Evolutionary conservation across 2,329 filamentous ascomycete genomes (phyloP).

Genomic region (Xenoacremonium recifei): DNA sequence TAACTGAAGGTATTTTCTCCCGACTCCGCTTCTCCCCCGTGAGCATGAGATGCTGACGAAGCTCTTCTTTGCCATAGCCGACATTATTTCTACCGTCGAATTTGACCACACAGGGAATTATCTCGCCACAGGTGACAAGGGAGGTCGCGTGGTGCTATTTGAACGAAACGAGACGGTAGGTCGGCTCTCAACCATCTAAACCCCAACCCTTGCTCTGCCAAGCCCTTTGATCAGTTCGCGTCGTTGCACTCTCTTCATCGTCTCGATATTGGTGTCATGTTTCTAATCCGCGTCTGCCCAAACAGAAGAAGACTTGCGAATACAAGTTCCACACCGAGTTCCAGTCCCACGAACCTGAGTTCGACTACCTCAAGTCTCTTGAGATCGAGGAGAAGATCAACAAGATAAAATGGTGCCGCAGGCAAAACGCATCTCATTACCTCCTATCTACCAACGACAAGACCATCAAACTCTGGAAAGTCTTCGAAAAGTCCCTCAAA

Average conservation of each 20-base stretch:
- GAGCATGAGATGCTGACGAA: slow-evolving; percentile 18
- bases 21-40: slow-evolving; percentile 10
- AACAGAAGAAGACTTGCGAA: slow-evolving; percentile 98
- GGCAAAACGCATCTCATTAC: slow-evolving; percentile 98
- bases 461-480: slow-evolving; percentile 99
- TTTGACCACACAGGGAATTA: slow-evolving; percentile 91
- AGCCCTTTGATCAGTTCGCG: too few relatives aligned
- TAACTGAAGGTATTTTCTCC: slow-evolving; percentile 76
- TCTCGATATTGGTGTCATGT: slow-evolving; percentile 35
- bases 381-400: slow-evolving; percentile 99
- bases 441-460: slow-evolving; percentile 98
- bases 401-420: slow-evolving; percentile 99
- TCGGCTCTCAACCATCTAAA: slow-evolving; percentile 7
- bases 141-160: slow-evolving; percentile 80
- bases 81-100: slow-evolving; percentile 89
- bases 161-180: slow-evolving; percentile 93
- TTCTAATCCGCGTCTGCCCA: slow-evolving; percentile 5
- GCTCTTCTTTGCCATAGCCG: slow-evolving; percentile 52
- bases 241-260: neutral
- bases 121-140: slow-evolving; percentile 86
- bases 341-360: slow-evolving; percentile 98
- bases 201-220: neutral
- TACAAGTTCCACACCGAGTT: slow-evolving; percentile 99
- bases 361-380: slow-evolving; percentile 97
- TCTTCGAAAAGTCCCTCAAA: slow-evolving; percentile 98